Percentiles rank a stretch among this genome's conserved stretches.
Conservation (phyloP, 345 rosid genomes). For the Geranium brycei region DNA sequence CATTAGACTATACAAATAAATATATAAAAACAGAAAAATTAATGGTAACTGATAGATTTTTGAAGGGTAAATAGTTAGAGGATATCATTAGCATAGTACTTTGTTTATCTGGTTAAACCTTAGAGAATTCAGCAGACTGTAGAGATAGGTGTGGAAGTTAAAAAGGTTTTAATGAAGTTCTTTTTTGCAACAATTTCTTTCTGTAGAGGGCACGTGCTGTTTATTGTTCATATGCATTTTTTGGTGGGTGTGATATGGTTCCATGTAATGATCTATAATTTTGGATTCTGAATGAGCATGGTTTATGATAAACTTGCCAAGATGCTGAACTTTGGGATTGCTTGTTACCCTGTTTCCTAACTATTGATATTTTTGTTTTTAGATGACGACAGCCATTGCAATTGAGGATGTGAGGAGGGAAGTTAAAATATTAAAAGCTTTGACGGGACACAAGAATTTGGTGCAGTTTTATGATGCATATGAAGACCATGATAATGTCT, state of each 20-base stretch:
- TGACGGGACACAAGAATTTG: conserved; percentile 72
- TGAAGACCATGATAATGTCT: conserved; percentile 82
- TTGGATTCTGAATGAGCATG: background rate
- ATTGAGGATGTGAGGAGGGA: conserved; percentile 98
- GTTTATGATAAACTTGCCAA: background rate
- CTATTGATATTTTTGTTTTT: conserved; percentile 9
- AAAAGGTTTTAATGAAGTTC: no score
- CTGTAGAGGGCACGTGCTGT: background rate
- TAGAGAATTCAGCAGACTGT: background rate
- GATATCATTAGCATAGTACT: background rate
- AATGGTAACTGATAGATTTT: background rate
- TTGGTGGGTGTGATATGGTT: background rate
- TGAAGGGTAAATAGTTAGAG: background rate
- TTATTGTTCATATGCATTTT: background rate
- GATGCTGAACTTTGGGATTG: background rate
- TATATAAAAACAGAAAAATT: background rate
- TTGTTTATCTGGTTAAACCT: background rate
- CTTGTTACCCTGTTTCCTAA: background rate
- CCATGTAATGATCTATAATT: background rate
- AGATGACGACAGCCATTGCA: conserved; percentile 98
- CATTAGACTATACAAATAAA: background rate
- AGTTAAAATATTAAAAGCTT: conserved; percentile 74
- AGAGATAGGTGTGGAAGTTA: background rate
- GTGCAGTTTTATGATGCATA: conserved; percentile 81
- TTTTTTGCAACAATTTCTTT: background rate